Percentiles rank a stretch among this genome's conserved stretches.
Evolutionary conservation across 2,329 filamentous ascomycete species (phyloP).

Genomic region (Alternaria dauci): DNA sequence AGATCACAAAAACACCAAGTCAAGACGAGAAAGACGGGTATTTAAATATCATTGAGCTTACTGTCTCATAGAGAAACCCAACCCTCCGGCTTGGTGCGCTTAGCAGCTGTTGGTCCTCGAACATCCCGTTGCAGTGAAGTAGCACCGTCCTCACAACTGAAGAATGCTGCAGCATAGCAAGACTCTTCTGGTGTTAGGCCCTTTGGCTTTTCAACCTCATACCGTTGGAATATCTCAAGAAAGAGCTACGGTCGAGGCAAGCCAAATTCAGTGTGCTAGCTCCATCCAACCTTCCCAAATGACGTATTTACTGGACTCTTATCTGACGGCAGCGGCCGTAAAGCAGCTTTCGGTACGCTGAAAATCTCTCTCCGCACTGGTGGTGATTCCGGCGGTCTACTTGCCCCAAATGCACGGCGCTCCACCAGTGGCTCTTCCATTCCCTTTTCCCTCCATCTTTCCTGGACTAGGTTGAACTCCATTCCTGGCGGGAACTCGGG

Average conservation of each 20-base stretch:
- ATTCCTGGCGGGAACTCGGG: conserved; percentile 4
- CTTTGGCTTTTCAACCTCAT: too few relatives aligned
- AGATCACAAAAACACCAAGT: background rate
- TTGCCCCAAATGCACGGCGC: background rate
- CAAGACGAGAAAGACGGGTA: background rate
- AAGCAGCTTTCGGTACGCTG: background rate
- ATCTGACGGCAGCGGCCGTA: background rate
- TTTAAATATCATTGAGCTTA: background rate
- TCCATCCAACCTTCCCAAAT: background rate
- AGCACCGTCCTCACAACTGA: background rate
- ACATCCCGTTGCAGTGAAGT: background rate
- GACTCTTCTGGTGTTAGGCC: too few relatives aligned
- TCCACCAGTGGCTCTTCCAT: background rate
- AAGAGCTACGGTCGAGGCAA: background rate
- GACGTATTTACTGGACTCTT: background rate
- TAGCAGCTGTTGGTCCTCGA: background rate
- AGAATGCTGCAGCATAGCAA: too few relatives aligned
- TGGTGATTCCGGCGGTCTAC: background rate
- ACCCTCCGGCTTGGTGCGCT: background rate
- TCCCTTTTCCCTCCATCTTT: background rate
- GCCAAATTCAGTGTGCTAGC: background rate
- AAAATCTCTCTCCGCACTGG: background rate
- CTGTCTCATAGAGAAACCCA: background rate
- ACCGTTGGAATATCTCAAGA: too few relatives aligned
- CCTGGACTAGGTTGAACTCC: conserved; percentile 3